phyloP scores from a whole-genome alignment of 495 filamentous ascomycete species.

The Hypoxylon cercidicola region DNA sequence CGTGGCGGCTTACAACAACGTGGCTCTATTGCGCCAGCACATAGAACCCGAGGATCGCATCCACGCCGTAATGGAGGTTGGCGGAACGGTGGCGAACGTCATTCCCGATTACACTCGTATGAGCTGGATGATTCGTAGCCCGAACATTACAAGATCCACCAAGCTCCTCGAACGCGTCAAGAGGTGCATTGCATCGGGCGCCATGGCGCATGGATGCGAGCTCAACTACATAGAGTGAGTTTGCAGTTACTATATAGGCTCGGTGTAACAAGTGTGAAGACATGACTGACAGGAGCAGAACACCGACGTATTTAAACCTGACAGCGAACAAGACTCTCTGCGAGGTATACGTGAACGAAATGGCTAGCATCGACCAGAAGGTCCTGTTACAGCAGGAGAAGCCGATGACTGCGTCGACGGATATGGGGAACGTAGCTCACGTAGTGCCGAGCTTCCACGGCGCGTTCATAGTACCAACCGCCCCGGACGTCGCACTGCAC shows the following conservation, averaged over 20 bases:
- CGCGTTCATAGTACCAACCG: conserved; percentile 61
- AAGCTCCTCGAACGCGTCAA: conserved; percentile 60
- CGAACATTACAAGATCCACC: conserved; percentile 54
- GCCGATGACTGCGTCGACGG: conserved; percentile 55
- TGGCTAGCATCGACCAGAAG: conserved; percentile 52
- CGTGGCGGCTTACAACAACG: conserved; percentile 68
- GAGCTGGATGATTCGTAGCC: conserved; percentile 66
- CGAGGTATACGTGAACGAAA: conserved; percentile 59
- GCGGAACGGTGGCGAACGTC: conserved; percentile 61
- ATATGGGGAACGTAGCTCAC: conserved; percentile 68
- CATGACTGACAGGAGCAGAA: conserved; percentile 43
- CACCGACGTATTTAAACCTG: conserved; percentile 61
- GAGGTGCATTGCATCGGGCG: conserved; percentile 67
- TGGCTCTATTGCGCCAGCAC: conserved; percentile 72
- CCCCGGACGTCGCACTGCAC: conserved; percentile 61
- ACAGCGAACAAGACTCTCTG: conserved; percentile 61
- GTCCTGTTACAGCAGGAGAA: conserved; percentile 53
- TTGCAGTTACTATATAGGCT: neutral
- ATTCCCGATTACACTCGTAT: conserved; percentile 64
- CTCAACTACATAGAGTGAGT: conserved; percentile 52
- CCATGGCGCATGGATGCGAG: conserved; percentile 64
- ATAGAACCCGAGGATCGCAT: conserved; percentile 58
- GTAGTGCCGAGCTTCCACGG: conserved; percentile 68
- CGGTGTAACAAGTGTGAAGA: neutral
- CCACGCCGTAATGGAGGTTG: conserved; percentile 58